A percentile compares a stretch with the other conserved stretches of the same genome.
These are phyloP conservation scores for Potentilla sterilis DNA, from an alignment of 306 rosid genomes.

Conservation along the genomic window DNA sequence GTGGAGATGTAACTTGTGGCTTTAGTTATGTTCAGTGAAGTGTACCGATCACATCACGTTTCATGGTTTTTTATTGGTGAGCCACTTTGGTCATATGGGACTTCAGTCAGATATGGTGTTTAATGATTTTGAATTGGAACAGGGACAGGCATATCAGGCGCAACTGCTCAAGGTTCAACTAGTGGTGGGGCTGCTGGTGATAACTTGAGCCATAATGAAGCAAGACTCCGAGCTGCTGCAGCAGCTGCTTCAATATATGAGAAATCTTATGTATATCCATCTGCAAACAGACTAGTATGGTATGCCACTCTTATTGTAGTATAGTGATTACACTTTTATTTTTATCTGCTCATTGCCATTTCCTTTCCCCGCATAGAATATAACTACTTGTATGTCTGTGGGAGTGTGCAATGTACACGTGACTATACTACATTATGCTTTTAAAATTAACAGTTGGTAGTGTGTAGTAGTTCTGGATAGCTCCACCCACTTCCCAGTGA, in stretches of 20 bases:
- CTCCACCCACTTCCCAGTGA: not conserved
- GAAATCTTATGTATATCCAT: constrained; percentile 68
- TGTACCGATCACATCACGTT: not conserved
- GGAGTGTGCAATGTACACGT: not conserved
- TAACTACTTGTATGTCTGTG: not conserved
- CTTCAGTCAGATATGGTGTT: not conserved
- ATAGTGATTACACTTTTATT: constrained; percentile 7
- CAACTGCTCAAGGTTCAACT: constrained; percentile 47
- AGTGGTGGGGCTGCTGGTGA: constrained; percentile 46
- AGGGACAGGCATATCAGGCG: constrained; percentile 49
- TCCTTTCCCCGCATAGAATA: not conserved
- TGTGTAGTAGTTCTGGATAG: not conserved
- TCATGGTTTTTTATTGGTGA: not conserved
- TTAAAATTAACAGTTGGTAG: not conserved
- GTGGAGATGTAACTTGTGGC: not conserved
- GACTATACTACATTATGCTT: not conserved
- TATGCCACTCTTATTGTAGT: constrained; percentile 33
- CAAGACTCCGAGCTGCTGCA: constrained; percentile 93
- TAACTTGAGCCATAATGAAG: constrained; percentile 67
- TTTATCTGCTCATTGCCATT: constrained; percentile 2
- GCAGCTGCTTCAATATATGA: constrained; percentile 89
- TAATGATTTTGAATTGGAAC: constrained; percentile 28
- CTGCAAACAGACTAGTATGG: constrained; percentile 66
- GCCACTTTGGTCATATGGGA: not conserved
- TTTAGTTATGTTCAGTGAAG: not conserved